A percentile compares a stretch with the other conserved stretches of the same genome.
phyloP scores from a whole-genome alignment of 495 filamentous ascomycete species.

The Chaetomium tenue region DNA sequence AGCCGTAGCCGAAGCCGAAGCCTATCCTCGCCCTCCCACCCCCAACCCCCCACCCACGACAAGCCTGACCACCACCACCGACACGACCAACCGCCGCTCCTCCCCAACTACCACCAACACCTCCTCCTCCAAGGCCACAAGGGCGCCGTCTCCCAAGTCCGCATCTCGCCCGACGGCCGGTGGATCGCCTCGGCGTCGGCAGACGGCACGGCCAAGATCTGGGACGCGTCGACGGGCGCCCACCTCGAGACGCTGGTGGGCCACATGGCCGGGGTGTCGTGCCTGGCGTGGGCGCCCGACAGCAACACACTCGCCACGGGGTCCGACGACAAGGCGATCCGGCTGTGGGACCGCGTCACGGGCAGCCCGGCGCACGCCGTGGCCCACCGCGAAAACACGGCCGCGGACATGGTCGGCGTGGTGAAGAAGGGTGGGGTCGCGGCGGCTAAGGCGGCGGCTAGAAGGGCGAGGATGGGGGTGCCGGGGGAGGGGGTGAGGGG shows the following conservation, averaged over 20 bases:
- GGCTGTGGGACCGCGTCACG: constrained; percentile 83
- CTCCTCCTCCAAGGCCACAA: constrained; percentile 66
- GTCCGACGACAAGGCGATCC: constrained; percentile 92
- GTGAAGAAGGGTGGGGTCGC: not conserved
- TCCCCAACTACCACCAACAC: constrained; percentile 40
- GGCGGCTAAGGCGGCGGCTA: not conserved
- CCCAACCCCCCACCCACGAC: constrained; percentile 10
- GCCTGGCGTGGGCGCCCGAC: constrained; percentile 87
- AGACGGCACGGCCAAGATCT: constrained; percentile 85
- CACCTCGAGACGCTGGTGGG: constrained; percentile 86
- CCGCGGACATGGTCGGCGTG: not conserved
- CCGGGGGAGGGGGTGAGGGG: constrained; percentile 24
- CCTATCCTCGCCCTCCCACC: constrained; percentile 13
- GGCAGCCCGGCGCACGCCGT: constrained; percentile 58
- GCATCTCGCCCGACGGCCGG: constrained; percentile 82
- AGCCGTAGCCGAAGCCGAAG: constrained; percentile 13
- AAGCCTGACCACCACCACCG: constrained; percentile 10
- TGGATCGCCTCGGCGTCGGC: constrained; percentile 91
- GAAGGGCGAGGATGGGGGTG: not conserved
- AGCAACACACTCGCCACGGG: constrained; percentile 82
- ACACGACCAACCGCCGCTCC: constrained; percentile 26
- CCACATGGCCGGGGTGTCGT: constrained; percentile 87
- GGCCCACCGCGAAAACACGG: constrained; percentile 13
- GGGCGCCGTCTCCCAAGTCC: constrained; percentile 76
- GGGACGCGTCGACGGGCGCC: constrained; percentile 75